Evolutionary conservation across 1,139 yeast species (phyloP), one percentile per base, ranked within the genome.

Genomic region (Pichia sp.): DNA sequence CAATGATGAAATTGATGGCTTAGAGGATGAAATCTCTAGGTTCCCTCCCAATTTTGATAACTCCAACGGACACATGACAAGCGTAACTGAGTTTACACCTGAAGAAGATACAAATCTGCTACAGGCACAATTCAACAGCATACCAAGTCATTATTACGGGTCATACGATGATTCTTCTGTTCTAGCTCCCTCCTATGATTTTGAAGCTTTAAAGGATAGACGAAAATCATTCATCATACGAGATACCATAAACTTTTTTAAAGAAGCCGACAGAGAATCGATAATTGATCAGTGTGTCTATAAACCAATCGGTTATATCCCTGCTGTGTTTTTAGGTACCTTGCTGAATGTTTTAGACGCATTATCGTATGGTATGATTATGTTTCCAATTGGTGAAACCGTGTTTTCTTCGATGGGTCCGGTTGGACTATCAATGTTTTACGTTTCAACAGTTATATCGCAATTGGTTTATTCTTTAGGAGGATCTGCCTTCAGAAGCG

Each of bases 341-440:
- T 66, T 92, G 41, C 69, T 92, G 41, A 92, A 92, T 59, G 84
- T 92, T 42, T 73, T 92, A 45, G 98, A 92, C 64, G 98, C 95
- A 0, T 71, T 92, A 43, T 87, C 96, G 0, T 92, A 92, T 61
- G 98, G 98, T 40, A 90, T 92, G 97, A 90, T 92, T 58, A 79
- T 92, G 71, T 92, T 92, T 66, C 98, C 98, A 0, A 73, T 90
- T 32, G 81, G 95, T 38, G 90, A 84, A 51, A 75, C 88, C 0
- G 63, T 84, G 0, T 92, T 92, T 60, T 69, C 88, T 1, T 68
- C 74, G 10, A 67, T 92, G 58, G 97, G 94, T 0, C 88, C 97
- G 0, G 77, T 87, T 0, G 98, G 98, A 0, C 64, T 92, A 37
- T 85, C 97, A 3, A 86, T 92, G 95, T 92, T 92, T 62, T 92